Conservation (phyloP, 768 basidiomycete genomes). For the Rhodosporidiobolus sp. region DNA sequence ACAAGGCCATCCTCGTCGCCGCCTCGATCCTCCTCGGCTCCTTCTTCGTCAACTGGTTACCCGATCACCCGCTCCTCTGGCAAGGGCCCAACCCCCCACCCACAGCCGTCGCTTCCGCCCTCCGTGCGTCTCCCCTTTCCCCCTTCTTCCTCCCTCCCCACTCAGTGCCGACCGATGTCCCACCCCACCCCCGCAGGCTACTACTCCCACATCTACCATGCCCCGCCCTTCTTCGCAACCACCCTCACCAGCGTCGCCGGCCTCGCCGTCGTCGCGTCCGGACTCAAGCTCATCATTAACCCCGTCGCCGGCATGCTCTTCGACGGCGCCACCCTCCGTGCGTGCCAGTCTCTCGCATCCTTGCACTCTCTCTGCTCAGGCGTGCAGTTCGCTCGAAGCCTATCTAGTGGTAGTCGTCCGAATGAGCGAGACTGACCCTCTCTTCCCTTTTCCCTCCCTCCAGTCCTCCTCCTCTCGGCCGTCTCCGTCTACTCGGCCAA, state of each 20-base stretch:
- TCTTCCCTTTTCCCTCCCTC: background rate
- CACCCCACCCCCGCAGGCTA: slow-evolving; percentile 5
- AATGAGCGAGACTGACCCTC: background rate
- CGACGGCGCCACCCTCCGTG: slow-evolving; percentile 33
- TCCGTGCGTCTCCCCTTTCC: slow-evolving; percentile 4
- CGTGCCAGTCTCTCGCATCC: background rate
- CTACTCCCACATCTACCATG: slow-evolving; percentile 26
- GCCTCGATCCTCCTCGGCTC: slow-evolving; percentile 21
- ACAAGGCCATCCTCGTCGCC: slow-evolving; percentile 25
- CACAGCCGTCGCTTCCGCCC: background rate
- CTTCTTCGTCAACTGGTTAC: slow-evolving; percentile 29
- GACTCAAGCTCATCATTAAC: slow-evolving; percentile 20
- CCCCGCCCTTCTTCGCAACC: slow-evolving; percentile 16
- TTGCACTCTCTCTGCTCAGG: too few relatives aligned
- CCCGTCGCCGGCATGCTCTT: slow-evolving; percentile 23
- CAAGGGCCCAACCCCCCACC: slow-evolving; percentile 3
- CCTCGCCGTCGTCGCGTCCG: slow-evolving; percentile 1
- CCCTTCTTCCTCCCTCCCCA: background rate
- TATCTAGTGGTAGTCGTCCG: too few relatives aligned
- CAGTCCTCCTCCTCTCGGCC: slow-evolving; percentile 35
- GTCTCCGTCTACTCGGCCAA: slow-evolving; percentile 33
- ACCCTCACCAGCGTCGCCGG: slow-evolving; percentile 9
- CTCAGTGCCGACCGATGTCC: background rate
- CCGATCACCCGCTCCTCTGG: slow-evolving; percentile 26
- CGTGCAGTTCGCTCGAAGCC: too few relatives aligned